Percentiles rank a stretch among this genome's conserved stretches.
phyloP scores from a whole-genome alignment of 192 early-diverging fungal species.

The Pilobolus umbonatus region DNA sequence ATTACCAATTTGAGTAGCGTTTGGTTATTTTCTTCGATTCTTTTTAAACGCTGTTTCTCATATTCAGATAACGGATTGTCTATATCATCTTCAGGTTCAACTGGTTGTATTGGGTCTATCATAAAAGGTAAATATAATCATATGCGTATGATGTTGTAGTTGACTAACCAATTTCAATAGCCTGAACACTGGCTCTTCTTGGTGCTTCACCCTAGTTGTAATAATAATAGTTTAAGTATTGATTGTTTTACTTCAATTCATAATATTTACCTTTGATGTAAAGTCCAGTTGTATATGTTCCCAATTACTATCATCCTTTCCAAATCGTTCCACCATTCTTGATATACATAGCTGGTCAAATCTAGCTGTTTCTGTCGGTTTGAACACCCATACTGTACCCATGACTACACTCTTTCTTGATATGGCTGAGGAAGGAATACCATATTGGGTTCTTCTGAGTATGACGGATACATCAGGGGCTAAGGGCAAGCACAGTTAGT shows the following conservation, averaged over 20 bases:
- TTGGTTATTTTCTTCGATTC: conserved; percentile 59
- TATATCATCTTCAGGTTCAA: conserved; percentile 27
- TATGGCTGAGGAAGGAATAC: conserved; percentile 71
- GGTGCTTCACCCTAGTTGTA: background rate
- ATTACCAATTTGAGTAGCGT: conserved; percentile 54
- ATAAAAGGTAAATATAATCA: too few species aligned
- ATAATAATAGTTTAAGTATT: background rate
- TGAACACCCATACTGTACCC: conserved; percentile 89
- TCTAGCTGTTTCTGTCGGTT: conserved; percentile 48
- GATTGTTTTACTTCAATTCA: too few species aligned
- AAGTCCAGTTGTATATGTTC: conserved; percentile 65
- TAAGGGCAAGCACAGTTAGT: too few species aligned
- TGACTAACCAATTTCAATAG: background rate
- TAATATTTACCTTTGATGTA: conserved; percentile 20
- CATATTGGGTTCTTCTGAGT: conserved; percentile 35
- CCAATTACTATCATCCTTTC: conserved; percentile 74
- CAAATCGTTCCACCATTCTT: conserved; percentile 86
- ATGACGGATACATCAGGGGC: too few species aligned
- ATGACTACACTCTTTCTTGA: conserved; percentile 82
- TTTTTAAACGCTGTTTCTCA: conserved; percentile 47
- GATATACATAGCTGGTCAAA: conserved; percentile 74
- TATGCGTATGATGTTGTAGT: too few species aligned
- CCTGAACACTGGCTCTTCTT: background rate
- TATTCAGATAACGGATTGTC: conserved; percentile 50
- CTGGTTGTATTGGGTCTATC: too few species aligned